phyloP scores from a whole-genome alignment of 345 rosid species.

The Carallia pectinifolia region DNA sequence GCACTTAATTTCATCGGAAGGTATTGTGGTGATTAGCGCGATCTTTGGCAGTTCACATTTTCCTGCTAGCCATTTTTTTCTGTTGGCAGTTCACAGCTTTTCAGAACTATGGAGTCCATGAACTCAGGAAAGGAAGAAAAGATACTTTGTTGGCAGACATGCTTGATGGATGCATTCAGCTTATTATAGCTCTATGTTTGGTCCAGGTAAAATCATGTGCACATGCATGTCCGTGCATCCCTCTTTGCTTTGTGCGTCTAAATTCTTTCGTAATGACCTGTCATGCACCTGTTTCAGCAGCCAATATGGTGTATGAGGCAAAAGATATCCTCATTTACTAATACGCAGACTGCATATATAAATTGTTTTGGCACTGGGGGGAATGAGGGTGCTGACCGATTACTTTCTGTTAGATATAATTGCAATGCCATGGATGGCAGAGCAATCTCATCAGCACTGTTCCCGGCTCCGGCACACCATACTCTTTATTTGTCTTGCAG shows the following conservation, averaged over 20 bases:
- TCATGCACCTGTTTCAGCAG: conserved; percentile 43
- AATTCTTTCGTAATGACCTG: conserved; percentile 8
- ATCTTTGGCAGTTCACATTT: neutral
- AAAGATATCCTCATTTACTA: no score
- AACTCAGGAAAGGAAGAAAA: conserved; percentile 39
- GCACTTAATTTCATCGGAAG: conserved; percentile 44
- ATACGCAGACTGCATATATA: no score
- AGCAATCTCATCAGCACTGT: no score
- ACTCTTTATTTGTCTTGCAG: no score
- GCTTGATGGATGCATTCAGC: conserved; percentile 41
- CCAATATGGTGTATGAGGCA: conserved; percentile 48
- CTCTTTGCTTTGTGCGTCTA: neutral
- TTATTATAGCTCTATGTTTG: conserved; percentile 57
- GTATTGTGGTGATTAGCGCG: conserved; percentile 27
- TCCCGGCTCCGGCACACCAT: no score
- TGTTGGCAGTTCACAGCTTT: neutral
- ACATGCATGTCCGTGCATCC: neutral
- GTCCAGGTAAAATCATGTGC: neutral
- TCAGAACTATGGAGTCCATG: neutral
- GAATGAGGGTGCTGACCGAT: no score
- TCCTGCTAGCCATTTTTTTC: neutral
- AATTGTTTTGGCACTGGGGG: no score
- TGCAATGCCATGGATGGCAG: no score
- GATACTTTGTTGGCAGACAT: conserved; percentile 47
- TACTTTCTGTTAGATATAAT: no score